phyloP scores from a whole-genome alignment of 371 early-diverging fungal species.

The Mucor piriformis region DNA sequence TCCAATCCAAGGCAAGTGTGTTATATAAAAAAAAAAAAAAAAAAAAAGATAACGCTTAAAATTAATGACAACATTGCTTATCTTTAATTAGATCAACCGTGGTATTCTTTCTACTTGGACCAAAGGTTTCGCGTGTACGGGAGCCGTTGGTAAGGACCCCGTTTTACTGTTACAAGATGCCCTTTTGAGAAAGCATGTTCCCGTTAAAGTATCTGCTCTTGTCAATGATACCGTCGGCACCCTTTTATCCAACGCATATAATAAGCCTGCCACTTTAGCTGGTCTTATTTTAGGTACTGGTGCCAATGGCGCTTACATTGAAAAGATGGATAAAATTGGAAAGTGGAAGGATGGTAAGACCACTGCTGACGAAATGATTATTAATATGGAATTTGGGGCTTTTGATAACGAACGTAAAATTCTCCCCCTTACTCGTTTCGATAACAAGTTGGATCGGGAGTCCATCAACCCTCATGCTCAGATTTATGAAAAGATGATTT shows the following conservation, averaged over 20 bases:
- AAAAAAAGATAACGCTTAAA: slow-evolving; percentile 1
- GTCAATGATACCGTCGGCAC: slow-evolving; percentile 98
- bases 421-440: slow-evolving; percentile 84
- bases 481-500: slow-evolving; percentile 93
- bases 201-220: slow-evolving; percentile 81
- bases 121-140: slow-evolving; percentile 86
- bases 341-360: slow-evolving; percentile 70
- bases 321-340: slow-evolving; percentile 68
- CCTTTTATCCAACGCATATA: slow-evolving; percentile 85
- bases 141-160: slow-evolving; percentile 88
- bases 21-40: slow-evolving; percentile 2
- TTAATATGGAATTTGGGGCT: slow-evolving; percentile 93
- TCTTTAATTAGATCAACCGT: slow-evolving; percentile 54
- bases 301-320: slow-evolving; percentile 94
- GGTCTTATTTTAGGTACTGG: slow-evolving; percentile 97
- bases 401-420: slow-evolving; percentile 80
- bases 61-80: neutral
- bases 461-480: slow-evolving; percentile 82
- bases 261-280: slow-evolving; percentile 76
- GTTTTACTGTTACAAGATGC: slow-evolving; percentile 86
- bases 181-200: slow-evolving; percentile 72
- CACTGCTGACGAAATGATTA: slow-evolving; percentile 75
- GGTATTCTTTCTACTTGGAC: slow-evolving; percentile 89
- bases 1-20: slow-evolving; percentile 64
- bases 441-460: slow-evolving; percentile 82